A percentile compares a stretch with the other conserved stretches of the same genome.
Conservation (phyloP, 805 yeast genomes). For the Wickerhamomyces xylosicus region DNA sequence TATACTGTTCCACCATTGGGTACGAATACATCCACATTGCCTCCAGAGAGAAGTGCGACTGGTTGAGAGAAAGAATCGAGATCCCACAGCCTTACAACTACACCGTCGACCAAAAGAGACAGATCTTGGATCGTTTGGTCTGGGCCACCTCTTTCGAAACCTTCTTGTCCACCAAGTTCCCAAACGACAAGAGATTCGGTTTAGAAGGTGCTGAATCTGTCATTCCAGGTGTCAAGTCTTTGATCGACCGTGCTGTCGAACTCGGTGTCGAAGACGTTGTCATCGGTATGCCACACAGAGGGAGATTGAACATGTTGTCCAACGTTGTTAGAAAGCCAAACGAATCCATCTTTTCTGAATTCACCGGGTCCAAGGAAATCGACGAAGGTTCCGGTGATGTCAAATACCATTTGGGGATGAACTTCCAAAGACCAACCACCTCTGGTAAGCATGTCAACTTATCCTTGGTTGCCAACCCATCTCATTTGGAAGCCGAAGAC, state of each 20-base stretch:
- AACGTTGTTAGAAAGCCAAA: slow-evolving; percentile 98
- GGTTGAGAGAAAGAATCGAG: slow-evolving; percentile 96
- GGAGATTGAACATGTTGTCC: slow-evolving; percentile 94
- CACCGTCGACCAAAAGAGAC: slow-evolving; percentile 84
- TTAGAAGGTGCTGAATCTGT: slow-evolving; percentile 96
- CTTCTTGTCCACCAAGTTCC: slow-evolving; percentile 90
- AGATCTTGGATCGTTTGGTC: slow-evolving; percentile 89
- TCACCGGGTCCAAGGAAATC: slow-evolving; percentile 79
- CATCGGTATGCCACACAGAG: slow-evolving; percentile 99
- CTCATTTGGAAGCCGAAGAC: slow-evolving; percentile 98
- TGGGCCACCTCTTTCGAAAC: slow-evolving; percentile 95
- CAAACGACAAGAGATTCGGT: slow-evolving; percentile 97
- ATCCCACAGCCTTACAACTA: slow-evolving; percentile 81
- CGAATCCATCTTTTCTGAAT: slow-evolving; percentile 94
- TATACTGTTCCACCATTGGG: slow-evolving; percentile 86
- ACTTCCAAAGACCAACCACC: slow-evolving; percentile 97
- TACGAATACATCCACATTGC: slow-evolving; percentile 96
- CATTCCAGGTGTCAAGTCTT: slow-evolving; percentile 93
- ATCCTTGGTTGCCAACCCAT: slow-evolving; percentile 96
- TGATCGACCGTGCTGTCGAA: slow-evolving; percentile 89
- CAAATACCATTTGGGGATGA: slow-evolving; percentile 98
- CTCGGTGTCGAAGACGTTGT: slow-evolving; percentile 91
- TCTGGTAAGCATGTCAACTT: slow-evolving; percentile 93
- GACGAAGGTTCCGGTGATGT: slow-evolving; percentile 99
- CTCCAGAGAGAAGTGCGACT: slow-evolving; percentile 89